phyloP scores from a whole-genome alignment of 2,329 filamentous ascomycete genomes.

The Periconia macrospinosa region DNA sequence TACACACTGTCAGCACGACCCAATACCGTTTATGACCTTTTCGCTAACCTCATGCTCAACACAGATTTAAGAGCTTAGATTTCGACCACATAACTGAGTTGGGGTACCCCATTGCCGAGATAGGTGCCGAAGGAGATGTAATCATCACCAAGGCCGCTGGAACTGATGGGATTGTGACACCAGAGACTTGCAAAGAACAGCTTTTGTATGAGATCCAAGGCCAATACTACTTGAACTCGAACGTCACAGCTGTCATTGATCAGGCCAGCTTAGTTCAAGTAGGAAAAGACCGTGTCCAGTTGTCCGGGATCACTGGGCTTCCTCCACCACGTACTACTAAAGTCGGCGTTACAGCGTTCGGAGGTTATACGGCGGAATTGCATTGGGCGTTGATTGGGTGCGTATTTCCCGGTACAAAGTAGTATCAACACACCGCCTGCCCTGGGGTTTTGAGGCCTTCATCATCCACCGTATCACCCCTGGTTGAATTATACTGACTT shows the following conservation, averaged over 20 bases:
- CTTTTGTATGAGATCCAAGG: conserved; percentile 46
- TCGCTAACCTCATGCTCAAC: conserved; percentile 5
- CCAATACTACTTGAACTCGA: conserved; percentile 15
- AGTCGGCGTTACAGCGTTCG: conserved; percentile 20
- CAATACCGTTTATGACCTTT: conserved; percentile 1
- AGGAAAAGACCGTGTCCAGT: conserved; percentile 15
- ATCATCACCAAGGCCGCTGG: conserved; percentile 30
- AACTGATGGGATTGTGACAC: conserved; percentile 38
- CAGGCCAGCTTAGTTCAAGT: conserved; percentile 8
- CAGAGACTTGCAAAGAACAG: conserved; percentile 55
- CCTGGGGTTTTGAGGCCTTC: too few relatives aligned
- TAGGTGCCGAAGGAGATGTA: conserved; percentile 8
- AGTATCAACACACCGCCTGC: too few relatives aligned
- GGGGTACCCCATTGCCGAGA: conserved; percentile 19
- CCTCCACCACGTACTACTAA: conserved; percentile 55
- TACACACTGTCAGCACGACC: conserved; percentile 3
- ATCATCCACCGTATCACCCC: too few relatives aligned
- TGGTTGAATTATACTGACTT: too few relatives aligned
- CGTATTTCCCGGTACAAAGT: too few relatives aligned
- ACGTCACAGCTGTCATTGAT: conserved; percentile 16
- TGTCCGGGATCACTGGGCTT: conserved; percentile 45
- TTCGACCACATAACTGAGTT: conserved; percentile 25
- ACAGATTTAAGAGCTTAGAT: conserved; percentile 8
- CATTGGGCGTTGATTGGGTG: neutral
- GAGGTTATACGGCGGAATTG: conserved; percentile 30